Percentiles rank a stretch among this genome's conserved stretches.
These are phyloP conservation scores for Candida maesae DNA, from an alignment of 805 yeast genomes.

Conservation along the genomic window DNA sequence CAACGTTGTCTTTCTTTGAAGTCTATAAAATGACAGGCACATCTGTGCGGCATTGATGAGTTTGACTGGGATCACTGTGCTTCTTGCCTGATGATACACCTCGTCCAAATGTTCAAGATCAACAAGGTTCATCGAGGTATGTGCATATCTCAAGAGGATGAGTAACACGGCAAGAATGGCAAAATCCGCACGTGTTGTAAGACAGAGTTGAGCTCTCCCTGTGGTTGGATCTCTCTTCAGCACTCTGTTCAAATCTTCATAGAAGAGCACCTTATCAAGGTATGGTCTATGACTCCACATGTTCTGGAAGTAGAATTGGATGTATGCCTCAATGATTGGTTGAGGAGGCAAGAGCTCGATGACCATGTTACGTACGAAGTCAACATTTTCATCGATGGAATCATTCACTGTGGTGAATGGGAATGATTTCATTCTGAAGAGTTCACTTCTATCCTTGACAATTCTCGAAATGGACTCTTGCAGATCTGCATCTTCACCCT, in stretches of 20 bases:
- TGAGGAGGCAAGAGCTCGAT: slow-evolving; percentile 34
- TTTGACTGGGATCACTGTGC: slow-evolving; percentile 36
- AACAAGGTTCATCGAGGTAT: slow-evolving; percentile 31
- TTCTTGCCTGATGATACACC: slow-evolving; percentile 9
- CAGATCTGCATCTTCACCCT: slow-evolving; percentile 11
- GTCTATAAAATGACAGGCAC: slow-evolving; percentile 39
- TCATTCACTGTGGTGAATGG: slow-evolving; percentile 13
- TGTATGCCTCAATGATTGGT: slow-evolving; percentile 35
- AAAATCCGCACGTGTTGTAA: slow-evolving; percentile 36
- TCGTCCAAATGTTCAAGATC: slow-evolving; percentile 6
- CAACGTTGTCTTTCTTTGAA: slow-evolving; percentile 34
- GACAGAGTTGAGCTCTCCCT: slow-evolving; percentile 28
- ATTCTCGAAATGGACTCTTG: slow-evolving; percentile 7
- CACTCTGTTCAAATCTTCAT: slow-evolving; percentile 25
- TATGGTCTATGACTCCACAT: slow-evolving; percentile 45
- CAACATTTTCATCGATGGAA: slow-evolving; percentile 22
- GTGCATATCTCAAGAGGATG: slow-evolving; percentile 37
- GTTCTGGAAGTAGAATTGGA: slow-evolving; percentile 38
- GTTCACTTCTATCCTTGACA: slow-evolving; percentile 7
- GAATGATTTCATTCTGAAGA: slow-evolving; percentile 5
- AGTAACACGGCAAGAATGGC: slow-evolving; percentile 38
- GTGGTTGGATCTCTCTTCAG: slow-evolving; percentile 32
- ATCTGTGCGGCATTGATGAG: slow-evolving; percentile 35
- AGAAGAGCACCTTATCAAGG: slow-evolving; percentile 37
- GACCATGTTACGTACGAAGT: slow-evolving; percentile 30